These are phyloP conservation scores for Fusarium torreyae DNA, from an alignment of 2,329 filamentous ascomycete species.

Conservation along the genomic window DNA sequence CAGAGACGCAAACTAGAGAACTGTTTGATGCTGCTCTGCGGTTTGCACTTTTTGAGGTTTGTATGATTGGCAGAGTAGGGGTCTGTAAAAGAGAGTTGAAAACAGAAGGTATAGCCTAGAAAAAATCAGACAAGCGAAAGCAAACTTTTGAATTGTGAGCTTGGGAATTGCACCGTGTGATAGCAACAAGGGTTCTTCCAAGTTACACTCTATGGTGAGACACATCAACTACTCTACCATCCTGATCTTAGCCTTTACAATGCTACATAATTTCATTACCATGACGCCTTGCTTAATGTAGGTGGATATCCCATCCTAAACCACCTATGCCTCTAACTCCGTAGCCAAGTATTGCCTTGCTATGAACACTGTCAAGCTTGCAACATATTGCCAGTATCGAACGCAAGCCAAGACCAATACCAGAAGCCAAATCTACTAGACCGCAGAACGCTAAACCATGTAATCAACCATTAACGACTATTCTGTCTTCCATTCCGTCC, in stretches of 20 bases:
- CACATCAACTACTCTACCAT: conserved; percentile 9
- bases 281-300: conserved; percentile 25
- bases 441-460: conserved; percentile 10
- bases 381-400: neutral
- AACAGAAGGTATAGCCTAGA: neutral
- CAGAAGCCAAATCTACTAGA: neutral
- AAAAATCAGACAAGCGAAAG: neutral
- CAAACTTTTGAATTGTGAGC: no score
- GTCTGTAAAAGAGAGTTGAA: neutral
- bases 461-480: neutral
- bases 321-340: conserved; percentile 7
- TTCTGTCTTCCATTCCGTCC: neutral
- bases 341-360: neutral
- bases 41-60: neutral
- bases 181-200: neutral
- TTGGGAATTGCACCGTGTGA: neutral
- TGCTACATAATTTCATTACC: conserved; percentile 7
- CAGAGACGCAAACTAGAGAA: neutral
- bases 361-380: neutral
- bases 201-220: neutral
- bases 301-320: neutral
- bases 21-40: no score
- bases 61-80: neutral
- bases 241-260: neutral
- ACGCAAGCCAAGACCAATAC: neutral